These are phyloP conservation scores for Ganoderma boninense DNA, from an alignment of 1,284 basidiomycete genomes.

Conservation along the genomic window DNA sequence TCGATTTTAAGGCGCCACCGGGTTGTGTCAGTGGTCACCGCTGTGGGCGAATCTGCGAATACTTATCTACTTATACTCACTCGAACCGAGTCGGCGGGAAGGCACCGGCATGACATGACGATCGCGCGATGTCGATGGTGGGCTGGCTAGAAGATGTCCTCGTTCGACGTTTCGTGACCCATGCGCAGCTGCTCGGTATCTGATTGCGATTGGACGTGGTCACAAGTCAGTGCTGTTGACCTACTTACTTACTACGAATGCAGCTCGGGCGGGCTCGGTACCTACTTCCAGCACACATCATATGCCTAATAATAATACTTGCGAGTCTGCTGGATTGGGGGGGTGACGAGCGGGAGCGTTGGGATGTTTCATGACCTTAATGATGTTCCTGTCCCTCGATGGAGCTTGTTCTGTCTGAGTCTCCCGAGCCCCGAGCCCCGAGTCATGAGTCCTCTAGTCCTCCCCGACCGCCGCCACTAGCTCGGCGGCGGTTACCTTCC, in stretches of 20 bases:
- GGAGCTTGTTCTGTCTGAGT: background rate
- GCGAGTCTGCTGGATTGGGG: too few species aligned
- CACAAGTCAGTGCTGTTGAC: too few species aligned
- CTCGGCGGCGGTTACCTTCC: background rate
- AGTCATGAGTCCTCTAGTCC: background rate
- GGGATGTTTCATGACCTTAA: background rate
- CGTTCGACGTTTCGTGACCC: background rate
- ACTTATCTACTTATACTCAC: too few species aligned
- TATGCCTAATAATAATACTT: background rate
- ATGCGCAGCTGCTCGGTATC: too few species aligned
- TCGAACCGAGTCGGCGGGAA: too few species aligned
- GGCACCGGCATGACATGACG: background rate
- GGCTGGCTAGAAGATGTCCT: background rate
- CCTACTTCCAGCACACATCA: background rate
- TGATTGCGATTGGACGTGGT: too few species aligned
- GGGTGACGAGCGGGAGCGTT: background rate
- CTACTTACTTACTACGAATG: too few species aligned
- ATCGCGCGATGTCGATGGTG: background rate
- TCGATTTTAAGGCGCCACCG: background rate
- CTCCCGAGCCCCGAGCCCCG: background rate
- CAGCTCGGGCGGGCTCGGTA: background rate
- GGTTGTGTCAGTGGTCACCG: too few species aligned
- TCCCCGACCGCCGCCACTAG: background rate
- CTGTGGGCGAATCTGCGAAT: background rate
- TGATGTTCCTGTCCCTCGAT: background rate